Base-by-base conservation (phyloP, 768 basidiomycete species). In the Mycena olivaceomarginata region DNA sequence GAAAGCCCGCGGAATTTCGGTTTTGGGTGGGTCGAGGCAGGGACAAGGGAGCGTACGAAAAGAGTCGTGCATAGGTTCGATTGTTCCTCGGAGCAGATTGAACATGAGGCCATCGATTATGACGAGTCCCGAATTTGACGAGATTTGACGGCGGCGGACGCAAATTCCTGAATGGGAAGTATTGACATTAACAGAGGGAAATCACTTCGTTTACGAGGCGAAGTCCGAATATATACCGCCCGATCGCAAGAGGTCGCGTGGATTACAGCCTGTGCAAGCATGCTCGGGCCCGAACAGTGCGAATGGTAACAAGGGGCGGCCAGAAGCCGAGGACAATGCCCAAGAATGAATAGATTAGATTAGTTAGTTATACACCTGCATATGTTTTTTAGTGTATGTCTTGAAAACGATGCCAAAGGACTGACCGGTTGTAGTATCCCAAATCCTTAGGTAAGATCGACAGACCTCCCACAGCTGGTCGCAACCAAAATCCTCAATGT, bases 401-500 rank as follows among this genome's bases (percentile, higher is more conserved):
- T 20, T 25, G 7, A n/a, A 40, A 56, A 20, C 39, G 57, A 48
- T 1, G 3, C 20, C 6, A 22, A 25, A 65, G 8, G 25, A 81
- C 81, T 79, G 67, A 60, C 59, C 59, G 39, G 67, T 39, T 57
- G 62, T 46, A 20, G 37, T 46, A 68, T 76, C 76, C 84, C 83
- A 85, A 56, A 86, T 82, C 53, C 74, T 79, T 82, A 87, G 82
- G 16, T 81, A 77, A 51, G 80, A 77, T 13, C 81, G 76, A 74
- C 83, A 85, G 13, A 85, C 67, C 45, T 85, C 83, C 85, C 85
- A 86, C 1, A 87, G 76, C 37, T 82, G 77, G 12, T 82, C 79
- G 66, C 86, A 87, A 5, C 85, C 85, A 67, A 86, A 85, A 20
- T 81, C 78, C 12, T 78, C 71, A n/a, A 69, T 82, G 46, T 84